Evolutionary conservation across 805 yeast genomes (phyloP), one percentile per base, ranked within the genome.

Genomic region (Schizosaccharomyces japonicus): DNA sequence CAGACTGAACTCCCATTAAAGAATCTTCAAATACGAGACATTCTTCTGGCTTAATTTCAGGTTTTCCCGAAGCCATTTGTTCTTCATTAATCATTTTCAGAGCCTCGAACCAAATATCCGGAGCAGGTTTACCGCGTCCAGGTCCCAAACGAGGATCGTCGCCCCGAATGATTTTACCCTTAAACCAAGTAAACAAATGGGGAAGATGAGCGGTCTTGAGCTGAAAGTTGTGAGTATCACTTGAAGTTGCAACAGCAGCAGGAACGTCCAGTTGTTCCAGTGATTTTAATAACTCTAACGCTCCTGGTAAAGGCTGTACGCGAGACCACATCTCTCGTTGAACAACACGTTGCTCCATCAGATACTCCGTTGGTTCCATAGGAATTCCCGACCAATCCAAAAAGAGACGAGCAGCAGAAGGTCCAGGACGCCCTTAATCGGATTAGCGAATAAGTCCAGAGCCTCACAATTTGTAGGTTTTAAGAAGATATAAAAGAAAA

Each of bases 21-120:
- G 95, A 96, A 62, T 90, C 99, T 65, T 90, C 98, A 61, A 90
- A 90, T 1, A 90, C 79, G 27, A 90, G 60, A 56, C 93, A 80
- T 56, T 90, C 94, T 31, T 73, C 75, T 4, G 87, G 79, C 48
- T 59, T 56, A 50, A 87, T 79, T 30, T 63, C 64, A 1, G 60
- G 66, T 23, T 36, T 8, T 6, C 28, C 28, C 26, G 17, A 13
- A 15, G 7, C 19, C 25, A 63, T 58, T 1, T 58, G 60, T 2
- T 58, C 55, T 40, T 72, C 71, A 58, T 90, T 90, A 48, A 90
- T 55, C 13, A 77, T 69, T 17, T 67, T 71, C 51, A 90, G 68
- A 40, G 95, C 94, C 3, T 76, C 69, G 52, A 73, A 72, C 92
- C 94, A 90, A 52, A 90, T 84, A 59, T 85, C 92, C 1, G 98